phyloP scores from a whole-genome alignment of 2,329 filamentous ascomycete genomes.

The Talaromyces sp. region DNA sequence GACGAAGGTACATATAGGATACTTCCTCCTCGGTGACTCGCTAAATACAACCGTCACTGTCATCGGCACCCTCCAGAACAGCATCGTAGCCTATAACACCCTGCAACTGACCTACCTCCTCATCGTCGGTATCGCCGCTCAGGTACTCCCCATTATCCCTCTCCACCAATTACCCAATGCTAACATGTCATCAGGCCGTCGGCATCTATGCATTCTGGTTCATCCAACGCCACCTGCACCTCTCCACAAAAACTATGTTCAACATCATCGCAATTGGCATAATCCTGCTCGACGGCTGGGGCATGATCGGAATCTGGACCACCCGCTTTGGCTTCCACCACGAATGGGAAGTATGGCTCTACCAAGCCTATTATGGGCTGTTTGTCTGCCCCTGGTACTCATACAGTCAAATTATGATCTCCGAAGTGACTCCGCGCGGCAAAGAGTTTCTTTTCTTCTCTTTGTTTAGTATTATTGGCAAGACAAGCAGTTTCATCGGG shows the following conservation, averaged over 20 bases:
- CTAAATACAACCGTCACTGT: conserved; percentile 69
- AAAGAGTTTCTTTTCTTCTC: conserved; percentile 70
- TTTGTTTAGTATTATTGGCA: conserved; percentile 65
- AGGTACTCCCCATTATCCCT: conserved; percentile 39
- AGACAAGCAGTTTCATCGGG: conserved; percentile 65
- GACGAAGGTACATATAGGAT: conserved; percentile 36
- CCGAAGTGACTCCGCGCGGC: conserved; percentile 63
- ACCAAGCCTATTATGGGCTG: conserved; percentile 59
- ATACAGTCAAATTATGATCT: conserved; percentile 69
- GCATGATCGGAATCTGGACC: conserved; percentile 59
- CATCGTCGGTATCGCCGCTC: conserved; percentile 62
- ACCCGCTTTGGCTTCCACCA: conserved; percentile 53
- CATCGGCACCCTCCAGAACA: conserved; percentile 63
- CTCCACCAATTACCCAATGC: too few relatives aligned
- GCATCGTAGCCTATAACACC: conserved; percentile 62
- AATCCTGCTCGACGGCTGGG: conserved; percentile 57
- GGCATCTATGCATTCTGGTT: conserved; percentile 63
- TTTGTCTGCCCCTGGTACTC: conserved; percentile 68
- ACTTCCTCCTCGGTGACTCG: conserved; percentile 67
- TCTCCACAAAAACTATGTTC: conserved; percentile 67
- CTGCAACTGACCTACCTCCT: conserved; percentile 63
- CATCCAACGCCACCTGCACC: conserved; percentile 56
- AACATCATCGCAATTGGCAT: conserved; percentile 61
- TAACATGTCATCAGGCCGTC: conserved; percentile 30
- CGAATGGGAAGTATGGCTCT: conserved; percentile 53